These are phyloP conservation scores for Gossypium ekmanianum DNA, from an alignment of 345 rosid genomes.

Conservation along the genomic window DNA sequence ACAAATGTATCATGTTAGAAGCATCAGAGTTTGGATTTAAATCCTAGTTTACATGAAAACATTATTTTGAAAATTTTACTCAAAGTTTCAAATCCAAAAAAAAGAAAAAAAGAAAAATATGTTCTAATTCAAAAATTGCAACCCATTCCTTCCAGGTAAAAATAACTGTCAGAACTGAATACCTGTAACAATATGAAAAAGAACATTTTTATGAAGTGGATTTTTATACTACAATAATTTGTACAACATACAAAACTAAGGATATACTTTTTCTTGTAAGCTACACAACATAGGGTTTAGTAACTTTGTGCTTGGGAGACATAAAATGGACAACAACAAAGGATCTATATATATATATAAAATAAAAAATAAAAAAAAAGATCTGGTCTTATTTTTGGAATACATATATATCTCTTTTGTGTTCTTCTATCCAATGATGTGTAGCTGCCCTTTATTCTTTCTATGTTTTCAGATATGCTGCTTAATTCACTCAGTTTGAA, in stretches of 20 bases:
- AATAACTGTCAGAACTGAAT: too few species aligned
- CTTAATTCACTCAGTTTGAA: not conserved
- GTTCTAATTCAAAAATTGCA: too few species aligned
- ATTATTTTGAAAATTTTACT: too few species aligned
- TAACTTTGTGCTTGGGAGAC: constrained; percentile 34
- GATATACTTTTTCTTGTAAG: not conserved
- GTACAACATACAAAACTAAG: constrained; percentile 1
- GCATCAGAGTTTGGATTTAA: too few species aligned
- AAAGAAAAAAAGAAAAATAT: too few species aligned
- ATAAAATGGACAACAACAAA: constrained; percentile 31
- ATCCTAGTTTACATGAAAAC: too few species aligned
- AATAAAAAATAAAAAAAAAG: constrained; percentile 4
- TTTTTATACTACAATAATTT: not conserved
- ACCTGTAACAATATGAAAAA: constrained; percentile 3
- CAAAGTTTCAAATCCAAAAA: too few species aligned
- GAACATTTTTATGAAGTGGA: not conserved
- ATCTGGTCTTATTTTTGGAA: constrained; percentile 35
- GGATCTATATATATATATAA: constrained; percentile 18
- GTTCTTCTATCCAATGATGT: constrained; percentile 30
- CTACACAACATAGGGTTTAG: constrained; percentile 22
- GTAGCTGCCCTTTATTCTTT: constrained; percentile 35
- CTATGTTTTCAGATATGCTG: constrained; percentile 1
- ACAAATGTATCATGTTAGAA: too few species aligned
- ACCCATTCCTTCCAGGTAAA: too few species aligned
- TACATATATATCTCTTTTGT: constrained; percentile 20